Conservation (phyloP, 2,329 filamentous ascomycete genomes). For the Aspergillus sojae region DNA sequence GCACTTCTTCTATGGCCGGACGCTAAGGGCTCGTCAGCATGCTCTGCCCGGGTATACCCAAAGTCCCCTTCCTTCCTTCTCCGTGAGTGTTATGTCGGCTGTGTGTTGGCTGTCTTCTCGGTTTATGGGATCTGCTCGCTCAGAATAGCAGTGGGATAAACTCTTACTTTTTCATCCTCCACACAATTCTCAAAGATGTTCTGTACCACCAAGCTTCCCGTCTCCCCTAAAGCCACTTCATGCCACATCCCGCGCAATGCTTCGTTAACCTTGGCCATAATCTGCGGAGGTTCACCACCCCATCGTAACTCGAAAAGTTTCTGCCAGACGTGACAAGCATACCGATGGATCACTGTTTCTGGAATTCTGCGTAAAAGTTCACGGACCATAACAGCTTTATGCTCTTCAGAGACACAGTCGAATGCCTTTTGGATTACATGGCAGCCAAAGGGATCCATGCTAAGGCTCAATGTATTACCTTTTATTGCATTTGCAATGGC, state of each 20-base stretch:
- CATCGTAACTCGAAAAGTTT: conserved; percentile 98
- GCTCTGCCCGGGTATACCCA: background rate
- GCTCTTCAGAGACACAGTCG: conserved; percentile 94
- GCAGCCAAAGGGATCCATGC: conserved; percentile 98
- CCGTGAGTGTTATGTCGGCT: background rate
- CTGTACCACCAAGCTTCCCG: conserved; percentile 95
- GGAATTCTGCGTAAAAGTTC: conserved; percentile 93
- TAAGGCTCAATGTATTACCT: conserved; percentile 89
- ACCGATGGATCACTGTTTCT: conserved; percentile 96
- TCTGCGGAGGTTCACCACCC: conserved; percentile 91
- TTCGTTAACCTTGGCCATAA: conserved; percentile 98
- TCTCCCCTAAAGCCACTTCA: conserved; percentile 94
- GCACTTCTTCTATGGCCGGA: conserved; percentile 94
- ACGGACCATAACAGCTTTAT: conserved; percentile 99
- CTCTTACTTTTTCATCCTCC: conserved; percentile 92
- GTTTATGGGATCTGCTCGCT: background rate
- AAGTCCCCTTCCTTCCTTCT: background rate
- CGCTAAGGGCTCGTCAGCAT: conserved; percentile 61
- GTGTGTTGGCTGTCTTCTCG: background rate
- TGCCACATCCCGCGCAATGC: conserved; percentile 97
- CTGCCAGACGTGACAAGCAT: conserved; percentile 99
- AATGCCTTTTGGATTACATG: conserved; percentile 99
- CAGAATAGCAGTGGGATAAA: conserved; percentile 8
- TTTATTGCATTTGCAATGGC: conserved; percentile 93
- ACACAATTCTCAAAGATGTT: conserved; percentile 99